Evolutionary conservation across 1,139 yeast genomes (phyloP).

Genomic region (Taphrina flavorubra): DNA sequence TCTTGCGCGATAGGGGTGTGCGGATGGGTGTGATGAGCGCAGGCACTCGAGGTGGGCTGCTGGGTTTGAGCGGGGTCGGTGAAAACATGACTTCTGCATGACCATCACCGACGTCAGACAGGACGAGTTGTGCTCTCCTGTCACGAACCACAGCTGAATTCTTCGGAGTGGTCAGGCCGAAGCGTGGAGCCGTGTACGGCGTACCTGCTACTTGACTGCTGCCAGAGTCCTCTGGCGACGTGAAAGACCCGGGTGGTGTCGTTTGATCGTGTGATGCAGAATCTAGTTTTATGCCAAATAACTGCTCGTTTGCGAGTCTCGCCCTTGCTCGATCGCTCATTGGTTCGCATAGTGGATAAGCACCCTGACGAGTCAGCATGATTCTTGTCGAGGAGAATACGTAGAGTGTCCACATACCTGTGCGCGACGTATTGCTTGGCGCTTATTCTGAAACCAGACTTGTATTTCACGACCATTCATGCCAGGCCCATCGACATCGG

Average conservation of each 20-base stretch:
- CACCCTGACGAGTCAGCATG: slow-evolving; percentile 4
- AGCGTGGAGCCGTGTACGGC: slow-evolving; percentile 2
- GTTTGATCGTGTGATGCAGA: slow-evolving; percentile 12
- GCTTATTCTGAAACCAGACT: slow-evolving; percentile 95
- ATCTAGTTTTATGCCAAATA: slow-evolving; percentile 25
- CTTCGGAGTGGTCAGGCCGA: slow-evolving; percentile 19
- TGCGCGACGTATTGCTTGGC: slow-evolving; percentile 70
- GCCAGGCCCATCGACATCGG: slow-evolving; percentile 25
- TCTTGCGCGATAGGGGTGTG: slow-evolving; percentile 26
- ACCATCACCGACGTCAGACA: slow-evolving; percentile 35
- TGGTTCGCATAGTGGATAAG: slow-evolving; percentile 26
- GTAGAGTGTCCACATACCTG: slow-evolving; percentile 1
- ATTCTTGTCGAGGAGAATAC: not conserved
- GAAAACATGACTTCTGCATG: slow-evolving; percentile 35
- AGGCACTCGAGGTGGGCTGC: slow-evolving; percentile 31
- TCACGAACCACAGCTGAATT: slow-evolving; percentile 7
- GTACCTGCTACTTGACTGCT: slow-evolving; percentile 15
- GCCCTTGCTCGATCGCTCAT: slow-evolving; percentile 14
- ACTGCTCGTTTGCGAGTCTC: slow-evolving; percentile 22
- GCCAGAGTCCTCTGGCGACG: slow-evolving; percentile 28
- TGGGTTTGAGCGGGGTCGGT: slow-evolving; percentile 28
- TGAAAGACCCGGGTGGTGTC: slow-evolving; percentile 25
- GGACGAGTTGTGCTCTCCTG: slow-evolving; percentile 16
- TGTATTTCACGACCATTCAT: slow-evolving; percentile 40
- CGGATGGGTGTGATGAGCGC: slow-evolving; percentile 29